Evolutionary conservation across 257 asterid species (phyloP), one percentile per base, ranked within the genome.

Genomic region (Solanum appendiculatum): DNA sequence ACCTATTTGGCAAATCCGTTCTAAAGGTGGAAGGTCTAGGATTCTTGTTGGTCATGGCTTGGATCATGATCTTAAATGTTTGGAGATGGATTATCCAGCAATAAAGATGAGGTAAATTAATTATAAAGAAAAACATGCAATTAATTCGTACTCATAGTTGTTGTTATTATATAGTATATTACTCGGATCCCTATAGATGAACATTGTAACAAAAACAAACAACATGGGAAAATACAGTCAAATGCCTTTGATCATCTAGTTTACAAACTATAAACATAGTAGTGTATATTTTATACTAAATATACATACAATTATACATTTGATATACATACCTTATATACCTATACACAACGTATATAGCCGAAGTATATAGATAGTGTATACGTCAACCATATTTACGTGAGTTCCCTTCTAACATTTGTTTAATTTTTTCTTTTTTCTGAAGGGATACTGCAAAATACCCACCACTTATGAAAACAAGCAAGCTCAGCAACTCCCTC

Each of bases 401-500:
- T 51, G 9, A 51, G 1, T 6, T 51, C 3, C 60, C 60, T 51
- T 51, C 60, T 34, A 56, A 83, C 56, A 36, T 34, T 36, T 83
- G 39, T 36, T 82, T 54, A 39, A 14, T 20, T 29, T 23, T 86
- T 56, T 20, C 70, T 33, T 63, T 5, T 73, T 44, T 34, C 16
- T 66, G 68, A 91, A 96, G 99, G 98, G 99, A 96, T 84, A 94
- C 96, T 4, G 93, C 98, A 54, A 93, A 92, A 89, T 95, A 96
- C 82, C 98, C 98, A 15, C 98, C 98, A 68, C 86, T 96, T 85
- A 95, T 95, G 97, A 96, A 94, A 87, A 92, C 99, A 51, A 95
- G 98, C 97, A 96, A 95, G 95, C 98, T 96, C 87, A 93, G 98
- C 94, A 96, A 96, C 96, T 93, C 99, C 15, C 92, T 95, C 85